A percentile compares a stretch with the other conserved stretches of the same genome.
phyloP scores from a whole-genome alignment of 331 rosid species.

The Stylosanthes scabra region DNA sequence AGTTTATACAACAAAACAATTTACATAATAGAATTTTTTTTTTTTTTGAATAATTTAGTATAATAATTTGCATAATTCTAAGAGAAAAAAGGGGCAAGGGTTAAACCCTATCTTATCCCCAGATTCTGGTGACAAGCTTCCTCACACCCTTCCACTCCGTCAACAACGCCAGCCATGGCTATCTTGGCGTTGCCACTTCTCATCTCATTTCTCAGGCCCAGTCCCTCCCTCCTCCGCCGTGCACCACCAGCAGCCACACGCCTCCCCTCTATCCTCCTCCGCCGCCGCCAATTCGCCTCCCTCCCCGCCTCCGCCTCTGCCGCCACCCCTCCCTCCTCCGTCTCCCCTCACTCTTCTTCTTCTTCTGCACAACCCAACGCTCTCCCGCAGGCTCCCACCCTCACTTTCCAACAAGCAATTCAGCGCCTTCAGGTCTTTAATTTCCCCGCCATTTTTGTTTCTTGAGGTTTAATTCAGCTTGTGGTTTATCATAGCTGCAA shows the following conservation, averaged over 20 bases:
- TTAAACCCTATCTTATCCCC: conserved; percentile 41
- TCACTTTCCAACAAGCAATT: conserved; percentile 92
- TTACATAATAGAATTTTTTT: no score
- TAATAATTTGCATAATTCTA: no score
- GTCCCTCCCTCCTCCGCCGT: conserved; percentile 43
- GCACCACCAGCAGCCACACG: conserved; percentile 48
- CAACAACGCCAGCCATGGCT: conserved; percentile 48
- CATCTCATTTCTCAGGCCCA: conserved; percentile 74
- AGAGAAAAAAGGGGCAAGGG: not conserved
- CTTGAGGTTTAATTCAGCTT: conserved; percentile 1
- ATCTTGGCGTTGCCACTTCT: conserved; percentile 70
- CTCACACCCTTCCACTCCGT: no score
- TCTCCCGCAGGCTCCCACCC: conserved; percentile 47
- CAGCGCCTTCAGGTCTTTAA: conserved; percentile 88
- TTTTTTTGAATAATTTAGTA: no score
- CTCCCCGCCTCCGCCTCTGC: conserved; percentile 50
- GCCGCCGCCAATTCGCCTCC: conserved; percentile 49
- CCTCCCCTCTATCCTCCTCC: conserved; percentile 41
- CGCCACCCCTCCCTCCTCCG: conserved; percentile 40
- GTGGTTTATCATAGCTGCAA: not conserved
- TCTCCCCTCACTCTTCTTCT: conserved; percentile 54
- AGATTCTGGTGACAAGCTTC: not conserved
- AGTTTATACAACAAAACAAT: no score
- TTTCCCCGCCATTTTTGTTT: not conserved
- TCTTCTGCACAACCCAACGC: conserved; percentile 33